Percentiles rank a stretch among this genome's conserved stretches.
phyloP scores from a whole-genome alignment of 345 rosid species.

The Hypericum perforatum region DNA sequence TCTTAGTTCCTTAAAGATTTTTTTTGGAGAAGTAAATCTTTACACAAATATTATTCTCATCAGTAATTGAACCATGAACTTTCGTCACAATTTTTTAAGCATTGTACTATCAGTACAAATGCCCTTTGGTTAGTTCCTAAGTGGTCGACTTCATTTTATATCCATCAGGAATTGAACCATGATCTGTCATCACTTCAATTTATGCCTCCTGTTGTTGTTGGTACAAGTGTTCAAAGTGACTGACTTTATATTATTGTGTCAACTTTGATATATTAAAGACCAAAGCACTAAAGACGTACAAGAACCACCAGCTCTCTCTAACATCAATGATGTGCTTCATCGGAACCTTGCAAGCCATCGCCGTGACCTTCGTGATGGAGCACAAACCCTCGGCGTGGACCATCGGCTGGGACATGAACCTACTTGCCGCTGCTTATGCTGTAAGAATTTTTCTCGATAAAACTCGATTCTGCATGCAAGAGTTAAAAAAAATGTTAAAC shows the following conservation, averaged over 20 bases:
- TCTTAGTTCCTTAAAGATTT: too few species aligned
- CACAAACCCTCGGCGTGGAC: constrained; percentile 52
- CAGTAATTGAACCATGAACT: too few species aligned
- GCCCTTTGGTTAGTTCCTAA: too few species aligned
- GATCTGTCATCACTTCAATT: not conserved
- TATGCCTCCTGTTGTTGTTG: not conserved
- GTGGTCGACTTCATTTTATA: too few species aligned
- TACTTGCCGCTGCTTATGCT: constrained; percentile 94
- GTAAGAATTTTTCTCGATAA: constrained; percentile 25
- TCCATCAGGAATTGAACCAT: not conserved
- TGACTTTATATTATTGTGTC: not conserved
- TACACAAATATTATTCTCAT: not conserved
- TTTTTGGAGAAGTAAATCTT: too few species aligned
- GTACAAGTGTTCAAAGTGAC: not conserved
- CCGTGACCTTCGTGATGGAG: constrained; percentile 67
- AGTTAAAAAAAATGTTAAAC: not conserved
- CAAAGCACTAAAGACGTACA: constrained; percentile 73
- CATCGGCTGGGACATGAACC: constrained; percentile 84
- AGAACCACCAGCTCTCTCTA: constrained; percentile 67
- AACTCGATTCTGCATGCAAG: not conserved
- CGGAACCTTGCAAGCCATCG: constrained; percentile 77
- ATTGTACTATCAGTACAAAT: too few species aligned
- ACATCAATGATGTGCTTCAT: constrained; percentile 71
- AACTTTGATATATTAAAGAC: constrained; percentile 31
- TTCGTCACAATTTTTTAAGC: too few species aligned